Base-by-base conservation (phyloP, 371 early-diverging fungal species). In the Parasitella parasitica region DNA sequence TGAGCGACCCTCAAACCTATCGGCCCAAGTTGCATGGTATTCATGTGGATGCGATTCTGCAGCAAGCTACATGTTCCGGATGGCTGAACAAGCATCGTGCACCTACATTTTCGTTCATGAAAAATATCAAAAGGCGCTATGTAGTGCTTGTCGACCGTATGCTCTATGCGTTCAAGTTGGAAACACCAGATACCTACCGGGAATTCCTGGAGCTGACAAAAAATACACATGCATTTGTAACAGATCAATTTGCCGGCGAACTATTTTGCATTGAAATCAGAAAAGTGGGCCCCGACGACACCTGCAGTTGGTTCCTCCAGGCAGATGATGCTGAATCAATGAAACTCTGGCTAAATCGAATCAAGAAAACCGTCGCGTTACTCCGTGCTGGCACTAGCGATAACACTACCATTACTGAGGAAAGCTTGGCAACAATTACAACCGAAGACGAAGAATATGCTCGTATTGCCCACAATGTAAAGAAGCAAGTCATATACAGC, bases 101-200 rank as follows among this genome's bases (percentile, higher is more conserved):
- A 18, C 73, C 78, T 0, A 61, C 66, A 4, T 77, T 75, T 57
- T 69, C 73, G 1, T 77, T 77, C 18, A 72, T 70, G 9, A 72
- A 70, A 27, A 54, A 50, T 0, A 38, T 46, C 18, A 77, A 77
- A 34, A 51, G 56, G 49, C 69, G 78, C 2, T 75, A 64, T 38
- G 36, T 77, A 15, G 56, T 77, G 5, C 51, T 77, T 9, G 70
- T 70, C 0, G 78, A 77, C 52, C 66, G 75, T 11, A 59, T 72
- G 52, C 38, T 77, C 1, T 77, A 75, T 60, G 46, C 65, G 12
- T 77, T 74, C 56, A 77, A 77, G 49, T 54, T 63, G 3, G 75
- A 74, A 22, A 28, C 62, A 22, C 69, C 70, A 1, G 63, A 60
- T 6, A n/a, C 36, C 0, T 75, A 68, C 34, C 64, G 75, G 4